Conservation (phyloP, 768 basidiomycete genomes). For the Paxillus ammoniavirescens region DNA sequence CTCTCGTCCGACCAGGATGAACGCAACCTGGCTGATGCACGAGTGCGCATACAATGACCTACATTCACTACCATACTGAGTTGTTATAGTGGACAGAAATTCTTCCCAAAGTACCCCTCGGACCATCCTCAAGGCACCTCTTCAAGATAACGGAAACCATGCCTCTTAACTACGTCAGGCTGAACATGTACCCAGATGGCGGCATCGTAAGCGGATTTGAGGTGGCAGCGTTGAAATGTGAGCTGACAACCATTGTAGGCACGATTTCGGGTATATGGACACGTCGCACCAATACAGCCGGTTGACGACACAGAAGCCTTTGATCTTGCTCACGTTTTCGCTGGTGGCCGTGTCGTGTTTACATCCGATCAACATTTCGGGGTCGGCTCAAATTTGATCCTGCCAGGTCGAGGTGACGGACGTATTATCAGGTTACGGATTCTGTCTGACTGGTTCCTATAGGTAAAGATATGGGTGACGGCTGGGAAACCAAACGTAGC, state of each 20-base stretch:
- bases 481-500: slow-evolving; percentile 97
- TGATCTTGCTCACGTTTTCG: slow-evolving; percentile 89
- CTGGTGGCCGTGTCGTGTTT: slow-evolving; percentile 80
- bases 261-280: slow-evolving; percentile 88
- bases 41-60: slow-evolving; percentile 41
- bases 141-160: slow-evolving; percentile 65
- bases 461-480: slow-evolving; percentile 94
- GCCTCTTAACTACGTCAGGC: slow-evolving; percentile 75
- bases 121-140: slow-evolving; percentile 85
- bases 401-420: slow-evolving; percentile 80
- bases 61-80: neutral
- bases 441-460: neutral
- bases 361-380: slow-evolving; percentile 97
- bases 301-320: slow-evolving; percentile 47
- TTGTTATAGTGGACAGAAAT: slow-evolving; percentile 71
- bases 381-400: slow-evolving; percentile 83
- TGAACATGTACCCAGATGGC: slow-evolving; percentile 96
- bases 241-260: slow-evolving; percentile 47
- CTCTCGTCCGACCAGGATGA: slow-evolving; percentile 41
- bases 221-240: neutral
- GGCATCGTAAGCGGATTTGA: slow-evolving; percentile 64
- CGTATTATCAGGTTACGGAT: neutral
- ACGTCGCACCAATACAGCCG: slow-evolving; percentile 66
- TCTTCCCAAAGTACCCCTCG: slow-evolving; percentile 71
- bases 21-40: slow-evolving; percentile 47